phyloP scores from a whole-genome alignment of 371 early-diverging fungal genomes.

The Lichtheimia hyalospora region DNA sequence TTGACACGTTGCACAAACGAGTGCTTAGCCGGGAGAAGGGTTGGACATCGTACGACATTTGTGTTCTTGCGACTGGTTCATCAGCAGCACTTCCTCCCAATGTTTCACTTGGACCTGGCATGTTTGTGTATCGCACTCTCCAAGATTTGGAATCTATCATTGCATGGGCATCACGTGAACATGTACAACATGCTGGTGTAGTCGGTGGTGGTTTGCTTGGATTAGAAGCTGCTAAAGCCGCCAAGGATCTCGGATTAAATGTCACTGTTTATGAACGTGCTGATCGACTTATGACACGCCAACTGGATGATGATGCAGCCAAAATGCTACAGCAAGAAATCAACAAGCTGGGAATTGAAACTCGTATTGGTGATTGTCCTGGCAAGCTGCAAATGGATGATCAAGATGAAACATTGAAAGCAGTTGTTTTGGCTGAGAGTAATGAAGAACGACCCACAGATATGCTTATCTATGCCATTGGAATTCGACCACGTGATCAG shows the following conservation, averaged over 20 bases:
- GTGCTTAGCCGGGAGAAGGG: slow-evolving; percentile 32
- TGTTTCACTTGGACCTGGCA: slow-evolving; percentile 39
- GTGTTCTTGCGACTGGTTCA: slow-evolving; percentile 67
- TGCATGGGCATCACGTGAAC: slow-evolving; percentile 29
- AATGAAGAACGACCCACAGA: slow-evolving; percentile 36
- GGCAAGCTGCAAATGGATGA: slow-evolving; percentile 25
- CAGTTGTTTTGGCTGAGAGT: slow-evolving; percentile 15
- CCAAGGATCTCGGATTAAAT: slow-evolving; percentile 53
- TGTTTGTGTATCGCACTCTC: slow-evolving; percentile 68
- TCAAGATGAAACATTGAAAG: not conserved
- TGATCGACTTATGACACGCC: slow-evolving; percentile 53
- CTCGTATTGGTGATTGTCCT: slow-evolving; percentile 38
- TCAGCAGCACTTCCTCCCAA: slow-evolving; percentile 56
- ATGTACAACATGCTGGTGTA: slow-evolving; percentile 44
- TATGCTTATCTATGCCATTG: slow-evolving; percentile 59
- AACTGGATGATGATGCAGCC: slow-evolving; percentile 59
- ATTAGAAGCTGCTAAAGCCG: slow-evolving; percentile 69
- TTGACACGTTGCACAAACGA: slow-evolving; percentile 34
- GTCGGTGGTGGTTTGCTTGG: slow-evolving; percentile 72
- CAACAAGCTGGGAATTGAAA: slow-evolving; percentile 48
- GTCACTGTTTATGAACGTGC: slow-evolving; percentile 58
- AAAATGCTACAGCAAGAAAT: slow-evolving; percentile 51
- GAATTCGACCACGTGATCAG: slow-evolving; percentile 62
- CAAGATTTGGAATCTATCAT: slow-evolving; percentile 59
- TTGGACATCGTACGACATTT: slow-evolving; percentile 49